A percentile compares a stretch with the other conserved stretches of the same genome.
These are phyloP conservation scores for Annulohypoxylon bovei DNA, from an alignment of 495 filamentous ascomycete species.

Conservation along the genomic window DNA sequence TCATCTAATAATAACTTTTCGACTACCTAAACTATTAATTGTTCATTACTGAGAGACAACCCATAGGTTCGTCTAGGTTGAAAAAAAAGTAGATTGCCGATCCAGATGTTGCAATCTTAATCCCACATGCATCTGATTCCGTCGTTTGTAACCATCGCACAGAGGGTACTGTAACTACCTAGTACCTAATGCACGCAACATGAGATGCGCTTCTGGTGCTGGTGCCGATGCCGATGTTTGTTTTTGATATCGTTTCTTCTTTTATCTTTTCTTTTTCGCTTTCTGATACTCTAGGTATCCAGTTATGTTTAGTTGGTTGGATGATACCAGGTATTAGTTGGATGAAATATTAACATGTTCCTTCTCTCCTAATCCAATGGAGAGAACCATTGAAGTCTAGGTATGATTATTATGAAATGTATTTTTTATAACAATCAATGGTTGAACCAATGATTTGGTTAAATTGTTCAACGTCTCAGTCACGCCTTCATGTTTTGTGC, in stretches of 20 bases:
- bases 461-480: constrained; percentile 4
- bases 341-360: not conserved
- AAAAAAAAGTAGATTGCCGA: constrained; percentile 10
- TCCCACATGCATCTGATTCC: constrained; percentile 24
- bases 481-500: constrained; percentile 1
- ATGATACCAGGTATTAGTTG: not conserved
- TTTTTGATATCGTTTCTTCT: not conserved
- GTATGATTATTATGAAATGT: not conserved
- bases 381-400: not conserved
- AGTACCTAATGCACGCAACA: constrained; percentile 7
- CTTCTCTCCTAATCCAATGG: not conserved
- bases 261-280: not conserved
- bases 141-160: constrained; percentile 31
- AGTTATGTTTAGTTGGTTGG: not conserved
- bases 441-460: constrained; percentile 4
- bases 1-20: constrained; percentile 5
- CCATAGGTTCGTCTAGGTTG: not conserved
- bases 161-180: constrained; percentile 2
- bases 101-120: constrained; percentile 26
- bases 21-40: not conserved
- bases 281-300: not conserved
- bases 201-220: not conserved
- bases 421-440: too few relatives aligned
- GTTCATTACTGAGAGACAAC: not conserved
- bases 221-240: not conserved